Evolutionary conservation across 306 rosid species (phyloP), one percentile per base, ranked within the genome.

Genomic region (Dryas octopetala): DNA sequence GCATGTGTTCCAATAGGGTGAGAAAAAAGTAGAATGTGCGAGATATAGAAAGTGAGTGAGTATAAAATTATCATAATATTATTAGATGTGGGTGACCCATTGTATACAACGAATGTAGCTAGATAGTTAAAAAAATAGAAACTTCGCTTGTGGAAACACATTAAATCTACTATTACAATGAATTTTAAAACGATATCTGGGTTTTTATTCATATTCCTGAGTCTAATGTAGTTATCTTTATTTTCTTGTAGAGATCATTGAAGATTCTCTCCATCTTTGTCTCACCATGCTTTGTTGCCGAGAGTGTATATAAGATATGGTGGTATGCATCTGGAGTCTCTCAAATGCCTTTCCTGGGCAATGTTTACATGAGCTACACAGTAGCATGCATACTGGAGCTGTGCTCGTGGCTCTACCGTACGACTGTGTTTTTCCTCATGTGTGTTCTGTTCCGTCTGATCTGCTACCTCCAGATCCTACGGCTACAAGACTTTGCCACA

Each of bases 281-380:
- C 45, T 57, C 79, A 11, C 97, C 98, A 8, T 87, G 95, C 79
- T 82, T 94, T 15, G 62, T 75, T 5, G 96, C 87, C 0, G 95
- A 90, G 88, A 19, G 82, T 70, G 93, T 89, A 68, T 95, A 90
- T 88, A 91, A 95, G 80, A 84, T 95, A 76, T 95, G 98, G 98
- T 95, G 98, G 97, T 95, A 95, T 75, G 83, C 96, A 17, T 91
- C 98, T 0, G 98, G 92, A 76, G 93, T 84, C 4, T 85, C 93
- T 5, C 91, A 83, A 44, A 95, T 95, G 60, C 96, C 98, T 0
- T 91, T 86, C 71, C 1, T 91, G 15, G 98, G 96, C 0, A 90
- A 88, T 61, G 89, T 86, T 5, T 79, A 86, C 65, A 74, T 84
- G 43, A 91, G 97, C 7, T 96, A 88, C 71, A 63, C 80, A 4